Conservation (phyloP, 2,329 filamentous ascomycete genomes). For the Colletotrichum viniferum region DNA sequence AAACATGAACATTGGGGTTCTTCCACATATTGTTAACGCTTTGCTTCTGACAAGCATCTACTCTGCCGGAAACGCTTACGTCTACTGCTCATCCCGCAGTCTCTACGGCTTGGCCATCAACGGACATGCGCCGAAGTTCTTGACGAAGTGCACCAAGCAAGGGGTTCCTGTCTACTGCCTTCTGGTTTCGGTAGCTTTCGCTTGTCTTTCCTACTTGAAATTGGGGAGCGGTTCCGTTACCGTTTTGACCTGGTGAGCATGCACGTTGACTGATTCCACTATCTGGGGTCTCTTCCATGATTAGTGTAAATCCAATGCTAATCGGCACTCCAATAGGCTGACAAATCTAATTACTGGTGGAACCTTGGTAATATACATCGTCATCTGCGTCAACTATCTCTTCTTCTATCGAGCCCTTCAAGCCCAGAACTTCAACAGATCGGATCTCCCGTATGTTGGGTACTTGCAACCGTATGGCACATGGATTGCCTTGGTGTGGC, state of each 20-base stretch:
- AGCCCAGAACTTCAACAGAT: constrained; percentile 55
- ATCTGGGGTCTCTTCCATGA: neutral
- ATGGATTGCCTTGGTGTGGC: constrained; percentile 58
- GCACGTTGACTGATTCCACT: neutral
- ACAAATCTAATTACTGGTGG: constrained; percentile 66
- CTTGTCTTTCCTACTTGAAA: constrained; percentile 11
- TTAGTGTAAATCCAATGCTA: neutral
- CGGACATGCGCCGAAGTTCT: constrained; percentile 50
- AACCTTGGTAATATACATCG: neutral
- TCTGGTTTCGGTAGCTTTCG: neutral
- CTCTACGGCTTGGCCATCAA: constrained; percentile 61
- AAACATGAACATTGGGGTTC: constrained; percentile 54
- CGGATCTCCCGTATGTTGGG: constrained; percentile 66
- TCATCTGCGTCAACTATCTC: constrained; percentile 55
- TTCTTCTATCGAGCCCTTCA: constrained; percentile 64
- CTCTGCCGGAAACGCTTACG: constrained; percentile 61
- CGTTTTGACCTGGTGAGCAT: constrained; percentile 62
- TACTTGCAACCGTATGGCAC: constrained; percentile 70
- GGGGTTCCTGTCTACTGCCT: constrained; percentile 28
- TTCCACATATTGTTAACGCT: constrained; percentile 64
- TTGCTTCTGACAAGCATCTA: constrained; percentile 58
- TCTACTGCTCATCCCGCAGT: constrained; percentile 60
- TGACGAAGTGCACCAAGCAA: constrained; percentile 33
- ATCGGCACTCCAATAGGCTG: constrained; percentile 31
- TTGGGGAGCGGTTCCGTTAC: constrained; percentile 55